Base-by-base conservation (phyloP, 768 basidiomycete species). In the Pholiota conissans region DNA sequence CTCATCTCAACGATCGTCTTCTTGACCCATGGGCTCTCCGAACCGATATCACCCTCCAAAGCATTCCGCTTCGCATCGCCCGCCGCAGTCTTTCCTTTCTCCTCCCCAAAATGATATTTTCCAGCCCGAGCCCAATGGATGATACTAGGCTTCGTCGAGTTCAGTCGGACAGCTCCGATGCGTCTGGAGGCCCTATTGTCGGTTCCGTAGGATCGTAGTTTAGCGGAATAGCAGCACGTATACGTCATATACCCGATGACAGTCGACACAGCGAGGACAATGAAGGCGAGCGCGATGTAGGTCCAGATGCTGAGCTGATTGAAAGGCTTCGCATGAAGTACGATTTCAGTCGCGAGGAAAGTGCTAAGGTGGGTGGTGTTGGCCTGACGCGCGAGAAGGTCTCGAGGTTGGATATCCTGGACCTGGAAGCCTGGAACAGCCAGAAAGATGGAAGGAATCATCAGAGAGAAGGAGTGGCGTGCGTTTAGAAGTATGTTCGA, bases 261-360 rank as follows among this genome's bases (percentile, higher is more conserved):
- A 13, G 65, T 56, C 1, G 58, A 42, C 10, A 62, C 54, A 14
- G 61, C 57, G 10, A 71, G 59, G 14, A 67, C 45, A 26, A 71
- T 63, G 35, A 66, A 63, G 6, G 61, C 63, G 26, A 71, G 57
- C 7, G 69, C 69, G 16, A 71, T 48, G 51, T 71, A 71, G 1
- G 67, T 64, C 60, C 64, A 66, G 24, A 67, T 37, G 20, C 61
- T 61, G 5, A 69, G 62, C 40, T 65, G 66, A 14, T 62, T 63
- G 55, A 67, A 63, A 1, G 68, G 57, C 27, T 32, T 48, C 14
- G 57, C 53, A 3, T 32, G 14, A 7, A 53, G 22, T 14, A 32
- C 30, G 8, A 20, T 24, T 30, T 22, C 20, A 14, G 35, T 45
- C 2, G 42, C 42, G 6, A 24, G 20, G 24, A 8, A 45, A 6